Evolutionary conservation across 306 rosid species (phyloP).

Genomic region (Ochetophila trinervis): DNA sequence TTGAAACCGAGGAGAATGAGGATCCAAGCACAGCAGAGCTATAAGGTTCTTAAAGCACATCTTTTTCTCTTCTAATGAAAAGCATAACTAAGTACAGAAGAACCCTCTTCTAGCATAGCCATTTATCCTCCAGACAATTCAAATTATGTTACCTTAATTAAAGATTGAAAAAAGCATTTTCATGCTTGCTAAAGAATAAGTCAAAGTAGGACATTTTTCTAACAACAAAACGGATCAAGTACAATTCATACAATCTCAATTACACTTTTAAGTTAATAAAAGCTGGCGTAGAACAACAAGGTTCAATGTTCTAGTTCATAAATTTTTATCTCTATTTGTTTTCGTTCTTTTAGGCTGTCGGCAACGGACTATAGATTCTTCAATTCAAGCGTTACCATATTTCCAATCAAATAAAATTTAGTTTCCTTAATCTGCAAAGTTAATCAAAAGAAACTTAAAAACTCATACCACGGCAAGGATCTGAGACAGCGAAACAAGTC

Average conservation of each 20-base stretch:
- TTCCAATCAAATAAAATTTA: conserved; percentile 12
- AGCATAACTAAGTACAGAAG: conserved; percentile 3
- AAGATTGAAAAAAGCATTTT: conserved; percentile 12
- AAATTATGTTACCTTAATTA: not conserved
- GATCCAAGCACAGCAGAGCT: not conserved
- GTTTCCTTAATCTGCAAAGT: not conserved
- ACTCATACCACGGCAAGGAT: conserved; percentile 14
- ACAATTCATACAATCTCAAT: conserved; percentile 17
- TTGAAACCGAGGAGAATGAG: not conserved
- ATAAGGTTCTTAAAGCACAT: not conserved
- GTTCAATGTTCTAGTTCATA: not conserved
- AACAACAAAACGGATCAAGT: conserved; percentile 25
- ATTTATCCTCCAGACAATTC: not conserved
- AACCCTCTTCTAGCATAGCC: conserved; percentile 4
- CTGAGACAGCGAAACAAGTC: conserved; percentile 27
- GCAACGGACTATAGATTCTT: not conserved
- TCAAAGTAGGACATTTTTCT: conserved; percentile 4
- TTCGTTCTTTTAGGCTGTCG: not conserved
- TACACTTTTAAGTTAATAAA: conserved; percentile 1
- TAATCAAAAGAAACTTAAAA: not conserved
- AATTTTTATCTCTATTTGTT: not conserved
- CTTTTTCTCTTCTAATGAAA: conserved; percentile 9
- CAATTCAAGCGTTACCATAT: not conserved
- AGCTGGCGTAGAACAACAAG: not conserved
- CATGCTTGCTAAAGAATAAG: conserved; percentile 11